These are phyloP conservation scores for Wickerhamiella hasegawae DNA, from an alignment of 805 yeast genomes.

Conservation along the genomic window DNA sequence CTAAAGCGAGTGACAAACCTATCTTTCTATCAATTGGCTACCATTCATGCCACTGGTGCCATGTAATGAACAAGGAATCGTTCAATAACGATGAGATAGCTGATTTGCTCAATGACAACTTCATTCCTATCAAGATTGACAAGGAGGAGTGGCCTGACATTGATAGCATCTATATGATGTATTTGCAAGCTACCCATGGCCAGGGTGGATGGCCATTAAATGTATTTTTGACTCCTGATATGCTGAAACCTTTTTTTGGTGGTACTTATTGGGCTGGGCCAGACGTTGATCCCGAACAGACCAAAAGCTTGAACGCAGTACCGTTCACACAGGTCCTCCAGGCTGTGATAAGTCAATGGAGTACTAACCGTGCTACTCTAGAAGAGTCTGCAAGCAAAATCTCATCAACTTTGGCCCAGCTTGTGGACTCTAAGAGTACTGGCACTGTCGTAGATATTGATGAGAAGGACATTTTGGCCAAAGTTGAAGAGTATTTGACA, in stretches of 20 bases:
- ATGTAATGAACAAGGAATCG: slow-evolving; percentile 23
- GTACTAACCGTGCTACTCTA: slow-evolving; percentile 15
- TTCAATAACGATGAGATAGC: slow-evolving; percentile 18
- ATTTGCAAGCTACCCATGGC: slow-evolving; percentile 23
- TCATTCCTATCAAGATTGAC: slow-evolving; percentile 25
- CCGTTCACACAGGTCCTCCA: slow-evolving; percentile 19
- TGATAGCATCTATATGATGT: slow-evolving; percentile 25
- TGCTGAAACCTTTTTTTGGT: slow-evolving; percentile 23
- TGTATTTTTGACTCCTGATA: slow-evolving; percentile 23
- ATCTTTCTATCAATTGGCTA: slow-evolving; percentile 24
- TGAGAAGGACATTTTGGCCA: slow-evolving; percentile 7
- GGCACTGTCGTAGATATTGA: slow-evolving; percentile 7
- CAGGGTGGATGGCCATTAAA: slow-evolving; percentile 28
- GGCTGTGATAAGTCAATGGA: slow-evolving; percentile 21
- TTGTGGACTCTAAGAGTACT: slow-evolving; percentile 15
- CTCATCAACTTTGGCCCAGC: slow-evolving; percentile 12
- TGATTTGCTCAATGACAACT: slow-evolving; percentile 17
- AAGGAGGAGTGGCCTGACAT: slow-evolving; percentile 27
- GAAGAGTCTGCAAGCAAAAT: slow-evolving; percentile 16
- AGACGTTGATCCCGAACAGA: slow-evolving; percentile 8
- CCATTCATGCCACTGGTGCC: slow-evolving; percentile 26
- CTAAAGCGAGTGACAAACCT: slow-evolving; percentile 20
- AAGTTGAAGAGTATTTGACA: slow-evolving; percentile 12
- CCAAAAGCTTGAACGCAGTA: slow-evolving; percentile 6
- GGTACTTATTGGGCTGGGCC: slow-evolving; percentile 27